phyloP scores from a whole-genome alignment of 805 yeast species.

The Myxozyma neglecta region DNA sequence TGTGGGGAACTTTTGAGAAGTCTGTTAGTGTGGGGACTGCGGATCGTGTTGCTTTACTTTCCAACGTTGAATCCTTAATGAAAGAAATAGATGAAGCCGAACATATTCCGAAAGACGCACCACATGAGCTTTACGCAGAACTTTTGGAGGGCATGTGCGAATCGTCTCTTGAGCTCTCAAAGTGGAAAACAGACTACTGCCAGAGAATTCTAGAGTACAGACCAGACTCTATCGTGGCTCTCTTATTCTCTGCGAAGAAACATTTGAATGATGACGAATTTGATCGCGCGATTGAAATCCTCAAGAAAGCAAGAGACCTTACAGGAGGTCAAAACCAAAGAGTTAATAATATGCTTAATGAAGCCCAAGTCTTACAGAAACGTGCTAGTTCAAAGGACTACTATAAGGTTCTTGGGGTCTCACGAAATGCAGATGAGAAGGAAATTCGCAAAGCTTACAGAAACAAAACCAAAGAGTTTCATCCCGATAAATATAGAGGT shows the following conservation, averaged over 20 bases:
- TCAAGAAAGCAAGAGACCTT: constrained; percentile 29
- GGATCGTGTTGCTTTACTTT: constrained; percentile 24
- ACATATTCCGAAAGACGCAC: constrained; percentile 9
- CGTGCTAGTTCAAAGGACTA: constrained; percentile 60
- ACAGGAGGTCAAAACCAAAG: constrained; percentile 30
- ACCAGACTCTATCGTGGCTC: constrained; percentile 36
- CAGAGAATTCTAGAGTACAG: constrained; percentile 35
- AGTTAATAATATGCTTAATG: constrained; percentile 34
- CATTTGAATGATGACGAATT: constrained; percentile 31
- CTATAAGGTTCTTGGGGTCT: constrained; percentile 72
- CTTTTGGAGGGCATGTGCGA: constrained; percentile 34
- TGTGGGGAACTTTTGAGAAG: constrained; percentile 20
- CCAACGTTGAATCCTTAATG: constrained; percentile 26
- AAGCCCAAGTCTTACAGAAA: constrained; percentile 38
- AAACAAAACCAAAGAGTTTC: constrained; percentile 72
- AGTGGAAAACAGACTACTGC: constrained; percentile 36
- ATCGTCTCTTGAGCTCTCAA: constrained; percentile 27
- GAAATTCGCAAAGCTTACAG: constrained; percentile 82
- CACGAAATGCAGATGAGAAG: constrained; percentile 63
- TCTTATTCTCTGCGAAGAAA: constrained; percentile 32
- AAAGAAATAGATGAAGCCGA: constrained; percentile 4
- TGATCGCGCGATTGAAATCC: constrained; percentile 36
- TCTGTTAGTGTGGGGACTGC: constrained; percentile 4
- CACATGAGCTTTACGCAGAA: constrained; percentile 27
- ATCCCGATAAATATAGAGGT: constrained; percentile 86